A percentile compares a stretch with the other conserved stretches of the same genome.
Evolutionary conservation across 23 red algal species (phyloP).

Genomic region (Cyanidioschyzon merolae): DNA sequence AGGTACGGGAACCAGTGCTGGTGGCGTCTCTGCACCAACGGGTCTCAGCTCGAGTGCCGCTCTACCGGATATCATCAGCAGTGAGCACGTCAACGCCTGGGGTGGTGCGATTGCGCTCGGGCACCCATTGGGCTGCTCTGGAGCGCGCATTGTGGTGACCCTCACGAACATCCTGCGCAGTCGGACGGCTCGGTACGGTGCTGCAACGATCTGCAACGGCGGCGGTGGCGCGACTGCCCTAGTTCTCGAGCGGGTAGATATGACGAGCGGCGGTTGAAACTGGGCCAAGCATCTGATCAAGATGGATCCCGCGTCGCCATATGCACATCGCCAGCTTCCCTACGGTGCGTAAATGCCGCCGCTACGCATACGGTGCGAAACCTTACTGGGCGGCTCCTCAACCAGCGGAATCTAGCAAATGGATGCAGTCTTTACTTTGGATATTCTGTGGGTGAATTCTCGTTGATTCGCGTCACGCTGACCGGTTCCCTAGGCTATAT

Average conservation of each 20-base stretch:
- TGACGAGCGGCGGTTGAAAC: neutral
- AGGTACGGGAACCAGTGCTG: neutral
- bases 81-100: constrained; percentile 46
- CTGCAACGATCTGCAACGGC: constrained; percentile 90
- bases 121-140: constrained; percentile 70
- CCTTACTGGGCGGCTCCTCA: too few species aligned
- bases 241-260: constrained; percentile 22
- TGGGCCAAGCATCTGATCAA: too few species aligned
- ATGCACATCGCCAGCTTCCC: too few species aligned
- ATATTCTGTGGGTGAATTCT: too few species aligned
- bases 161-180: constrained; percentile 49
- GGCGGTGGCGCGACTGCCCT: constrained; percentile 89
- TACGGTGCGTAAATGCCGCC: too few species aligned
- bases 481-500: too few species aligned
- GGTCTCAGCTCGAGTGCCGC: neutral
- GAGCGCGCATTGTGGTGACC: constrained; percentile 84
- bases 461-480: too few species aligned
- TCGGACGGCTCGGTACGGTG: constrained; percentile 32
- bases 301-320: too few species aligned
- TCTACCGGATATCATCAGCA: neutral
- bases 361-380: too few species aligned
- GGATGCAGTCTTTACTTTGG: too few species aligned
- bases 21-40: constrained; percentile 20
- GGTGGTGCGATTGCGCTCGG: constrained; percentile 84
- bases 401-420: too few species aligned